Evolutionary conservation across 192 early-diverging fungal genomes (phyloP).

Genomic region (Lobosporangium transversale): DNA sequence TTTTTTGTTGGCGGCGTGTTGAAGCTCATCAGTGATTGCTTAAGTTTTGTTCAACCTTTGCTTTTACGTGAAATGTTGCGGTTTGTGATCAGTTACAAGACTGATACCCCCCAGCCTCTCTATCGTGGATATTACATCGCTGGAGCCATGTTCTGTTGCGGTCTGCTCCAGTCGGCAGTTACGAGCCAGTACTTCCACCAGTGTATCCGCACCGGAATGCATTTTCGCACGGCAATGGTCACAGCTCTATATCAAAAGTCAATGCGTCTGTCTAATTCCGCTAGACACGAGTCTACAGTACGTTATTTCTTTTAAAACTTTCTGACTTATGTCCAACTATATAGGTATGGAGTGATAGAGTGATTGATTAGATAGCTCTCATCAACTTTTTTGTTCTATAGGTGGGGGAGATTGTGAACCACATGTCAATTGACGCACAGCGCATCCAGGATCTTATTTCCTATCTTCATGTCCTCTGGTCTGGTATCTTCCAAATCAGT

Average conservation of each 20-base stretch:
- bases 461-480: constrained; percentile 80
- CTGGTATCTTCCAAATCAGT: constrained; percentile 79
- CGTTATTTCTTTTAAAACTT: neutral
- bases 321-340: neutral
- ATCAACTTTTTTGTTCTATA: neutral
- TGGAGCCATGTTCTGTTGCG: constrained; percentile 77
- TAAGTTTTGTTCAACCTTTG: constrained; percentile 81
- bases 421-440: constrained; percentile 74
- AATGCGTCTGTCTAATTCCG: constrained; percentile 79
- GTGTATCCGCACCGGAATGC: constrained; percentile 81
- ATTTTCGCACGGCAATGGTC: constrained; percentile 75
- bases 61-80: constrained; percentile 77
- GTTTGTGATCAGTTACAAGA: constrained; percentile 69
- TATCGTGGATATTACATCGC: constrained; percentile 85
- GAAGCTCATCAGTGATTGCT: constrained; percentile 80
- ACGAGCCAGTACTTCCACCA: constrained; percentile 91
- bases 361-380: neutral
- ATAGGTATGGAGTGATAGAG: neutral
- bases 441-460: constrained; percentile 71
- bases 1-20: constrained; percentile 80
- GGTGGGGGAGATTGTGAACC: constrained; percentile 62
- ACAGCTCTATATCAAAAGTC: constrained; percentile 89
- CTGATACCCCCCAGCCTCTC: constrained; percentile 64
- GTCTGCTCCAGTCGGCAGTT: constrained; percentile 77
- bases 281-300: constrained; percentile 82